Conservation (phyloP, 805 yeast species). For the Candida maesae region DNA sequence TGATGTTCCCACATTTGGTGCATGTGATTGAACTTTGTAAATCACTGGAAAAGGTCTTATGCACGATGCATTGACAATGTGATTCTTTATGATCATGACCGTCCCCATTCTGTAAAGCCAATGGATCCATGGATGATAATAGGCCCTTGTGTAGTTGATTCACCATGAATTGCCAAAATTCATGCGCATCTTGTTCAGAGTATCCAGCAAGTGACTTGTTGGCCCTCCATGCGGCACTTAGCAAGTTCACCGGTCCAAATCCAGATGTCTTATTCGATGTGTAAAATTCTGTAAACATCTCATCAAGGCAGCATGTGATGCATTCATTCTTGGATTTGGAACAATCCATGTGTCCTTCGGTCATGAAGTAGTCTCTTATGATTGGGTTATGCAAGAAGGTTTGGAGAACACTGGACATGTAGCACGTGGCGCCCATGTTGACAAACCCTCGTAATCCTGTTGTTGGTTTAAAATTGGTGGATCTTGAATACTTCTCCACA, state of each 20-base stretch:
- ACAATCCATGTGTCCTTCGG: constrained; percentile 67
- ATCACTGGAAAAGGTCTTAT: constrained; percentile 78
- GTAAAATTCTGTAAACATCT: constrained; percentile 70
- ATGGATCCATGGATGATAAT: constrained; percentile 13
- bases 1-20: constrained; percentile 54
- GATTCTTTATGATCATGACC: constrained; percentile 13
- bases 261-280: constrained; percentile 60
- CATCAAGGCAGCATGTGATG: constrained; percentile 81
- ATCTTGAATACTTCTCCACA: constrained; percentile 32
- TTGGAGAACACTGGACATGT: constrained; percentile 91
- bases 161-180: constrained; percentile 88
- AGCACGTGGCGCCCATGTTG: constrained; percentile 96
- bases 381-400: constrained; percentile 88
- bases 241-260: constrained; percentile 74
- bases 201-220: constrained; percentile 88
- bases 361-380: constrained; percentile 70
- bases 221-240: constrained; percentile 85
- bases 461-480: constrained; percentile 44
- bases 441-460: constrained; percentile 87
- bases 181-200: constrained; percentile 98
- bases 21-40: constrained; percentile 79
- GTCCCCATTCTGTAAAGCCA: constrained; percentile 31
- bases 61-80: constrained; percentile 74
- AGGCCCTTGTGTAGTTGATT: constrained; percentile 69
- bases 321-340: constrained; percentile 44